A percentile compares a stretch with the other conserved stretches of the same genome.
Evolutionary conservation across 2,329 filamentous ascomycete genomes (phyloP).

Genomic region (Botrytis cinerea): DNA sequence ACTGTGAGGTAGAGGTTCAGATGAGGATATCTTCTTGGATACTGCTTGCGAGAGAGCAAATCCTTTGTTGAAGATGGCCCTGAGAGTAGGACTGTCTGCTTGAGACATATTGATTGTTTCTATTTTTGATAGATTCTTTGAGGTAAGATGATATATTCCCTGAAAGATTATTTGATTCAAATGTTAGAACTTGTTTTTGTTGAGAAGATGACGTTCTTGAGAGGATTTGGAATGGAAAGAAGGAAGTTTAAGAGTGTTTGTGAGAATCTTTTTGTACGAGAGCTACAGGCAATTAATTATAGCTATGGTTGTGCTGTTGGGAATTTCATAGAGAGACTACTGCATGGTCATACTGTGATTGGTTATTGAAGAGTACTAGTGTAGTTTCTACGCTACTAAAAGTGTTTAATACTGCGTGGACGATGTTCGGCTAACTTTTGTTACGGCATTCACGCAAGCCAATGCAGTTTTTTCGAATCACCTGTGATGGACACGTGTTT

Average conservation of each 20-base stretch:
- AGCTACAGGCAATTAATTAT: neutral
- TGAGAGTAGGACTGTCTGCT: neutral
- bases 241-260: neutral
- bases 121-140: neutral
- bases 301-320: neutral
- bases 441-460: neutral
- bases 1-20: neutral
- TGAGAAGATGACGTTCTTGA: neutral
- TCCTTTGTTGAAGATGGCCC: neutral
- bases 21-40: neutral
- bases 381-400: neutral
- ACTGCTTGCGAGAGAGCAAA: neutral
- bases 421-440: too few relatives aligned
- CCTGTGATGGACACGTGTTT: neutral
- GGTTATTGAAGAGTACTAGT: neutral
- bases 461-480: neutral
- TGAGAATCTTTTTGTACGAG: neutral
- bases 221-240: neutral
- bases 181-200: neutral
- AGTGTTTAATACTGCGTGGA: accelerated
- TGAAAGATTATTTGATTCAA: neutral
- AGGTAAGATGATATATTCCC: neutral
- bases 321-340: accelerated
- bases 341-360: neutral
- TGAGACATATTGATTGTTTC: neutral